Evolutionary conservation across 2,329 filamentous ascomycete species (phyloP).

Genomic region (Dothideomycetidae sp.): DNA sequence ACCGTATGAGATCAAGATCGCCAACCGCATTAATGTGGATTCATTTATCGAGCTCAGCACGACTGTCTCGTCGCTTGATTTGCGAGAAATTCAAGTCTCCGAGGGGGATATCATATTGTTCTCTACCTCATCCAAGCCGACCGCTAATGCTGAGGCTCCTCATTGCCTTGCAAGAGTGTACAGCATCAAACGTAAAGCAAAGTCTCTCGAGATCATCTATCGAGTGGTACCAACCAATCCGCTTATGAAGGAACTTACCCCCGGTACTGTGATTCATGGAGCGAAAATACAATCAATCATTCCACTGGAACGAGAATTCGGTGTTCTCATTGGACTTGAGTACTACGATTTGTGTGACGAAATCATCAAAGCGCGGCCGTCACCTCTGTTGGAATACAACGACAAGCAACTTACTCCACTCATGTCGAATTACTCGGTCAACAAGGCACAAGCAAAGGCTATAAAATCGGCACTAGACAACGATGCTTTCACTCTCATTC

Average conservation of each 20-base stretch:
- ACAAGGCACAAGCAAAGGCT: slow-evolving; percentile 77
- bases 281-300: slow-evolving; percentile 85
- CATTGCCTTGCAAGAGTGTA: slow-evolving; percentile 81
- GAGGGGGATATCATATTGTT: slow-evolving; percentile 85
- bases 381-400: slow-evolving; percentile 68
- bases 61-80: slow-evolving; percentile 55
- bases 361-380: slow-evolving; percentile 77
- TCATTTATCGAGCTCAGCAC: slow-evolving; percentile 86
- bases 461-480: slow-evolving; percentile 88
- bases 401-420: slow-evolving; percentile 56
- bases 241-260: slow-evolving; percentile 38
- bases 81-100: slow-evolving; percentile 55
- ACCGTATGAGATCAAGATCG: slow-evolving; percentile 74
- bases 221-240: slow-evolving; percentile 49
- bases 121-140: slow-evolving; percentile 57
- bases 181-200: slow-evolving; percentile 66
- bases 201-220: slow-evolving; percentile 70
- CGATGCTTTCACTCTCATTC: slow-evolving; percentile 90
- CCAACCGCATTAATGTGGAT: slow-evolving; percentile 80
- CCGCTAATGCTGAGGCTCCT: slow-evolving; percentile 48
- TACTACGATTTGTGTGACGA: slow-evolving; percentile 96
- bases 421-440: slow-evolving; percentile 67
- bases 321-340: slow-evolving; percentile 74
- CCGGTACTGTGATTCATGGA: slow-evolving; percentile 55
- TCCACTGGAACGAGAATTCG: slow-evolving; percentile 89